A percentile compares a stretch with the other conserved stretches of the same genome.
phyloP scores from a whole-genome alignment of 768 basidiomycete genomes.

The Naganishia kalamii region DNA sequence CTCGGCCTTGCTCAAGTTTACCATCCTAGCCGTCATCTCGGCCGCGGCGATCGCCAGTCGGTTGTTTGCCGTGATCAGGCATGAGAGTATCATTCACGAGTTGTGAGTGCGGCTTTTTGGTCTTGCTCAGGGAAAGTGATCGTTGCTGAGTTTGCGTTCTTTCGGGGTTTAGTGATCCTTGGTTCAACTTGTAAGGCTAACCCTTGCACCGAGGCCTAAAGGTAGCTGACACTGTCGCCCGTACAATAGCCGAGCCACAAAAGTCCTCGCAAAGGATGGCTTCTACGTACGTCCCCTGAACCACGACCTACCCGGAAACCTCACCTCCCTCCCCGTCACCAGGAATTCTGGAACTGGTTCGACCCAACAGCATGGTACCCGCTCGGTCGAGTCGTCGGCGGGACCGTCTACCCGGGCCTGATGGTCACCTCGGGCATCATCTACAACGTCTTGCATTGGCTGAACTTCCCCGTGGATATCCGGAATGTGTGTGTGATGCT shows the following conservation, averaged over 20 bases:
- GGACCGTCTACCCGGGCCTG: constrained; percentile 94
- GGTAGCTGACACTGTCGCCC: neutral
- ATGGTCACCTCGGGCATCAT: constrained; percentile 99
- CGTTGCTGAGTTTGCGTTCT: constrained; percentile 17
- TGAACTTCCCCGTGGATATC: constrained; percentile 95
- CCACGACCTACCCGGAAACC: neutral
- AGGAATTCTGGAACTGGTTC: constrained; percentile 99
- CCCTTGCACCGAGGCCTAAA: constrained; percentile 19
- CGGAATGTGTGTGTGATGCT: constrained; percentile 93
- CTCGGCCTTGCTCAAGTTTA: constrained; percentile 80
- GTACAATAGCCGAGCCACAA: constrained; percentile 74
- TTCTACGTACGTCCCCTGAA: constrained; percentile 72
- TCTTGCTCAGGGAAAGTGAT: neutral
- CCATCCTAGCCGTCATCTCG: constrained; percentile 83
- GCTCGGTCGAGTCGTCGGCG: constrained; percentile 93
- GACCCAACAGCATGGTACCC: constrained; percentile 99
- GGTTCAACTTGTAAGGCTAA: constrained; percentile 94
- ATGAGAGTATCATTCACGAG: constrained; percentile 99
- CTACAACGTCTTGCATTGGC: constrained; percentile 76
- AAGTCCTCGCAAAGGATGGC: constrained; percentile 79
- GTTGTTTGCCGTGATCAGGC: constrained; percentile 93
- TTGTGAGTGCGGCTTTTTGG: constrained; percentile 60
- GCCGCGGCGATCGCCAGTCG: constrained; percentile 91
- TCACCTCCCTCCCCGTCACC: neutral
- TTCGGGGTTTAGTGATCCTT: constrained; percentile 65